Evolutionary conservation across 495 filamentous ascomycete species (phyloP), one percentile per base, ranked within the genome.

Genomic region (Penicilliopsis zonata): DNA sequence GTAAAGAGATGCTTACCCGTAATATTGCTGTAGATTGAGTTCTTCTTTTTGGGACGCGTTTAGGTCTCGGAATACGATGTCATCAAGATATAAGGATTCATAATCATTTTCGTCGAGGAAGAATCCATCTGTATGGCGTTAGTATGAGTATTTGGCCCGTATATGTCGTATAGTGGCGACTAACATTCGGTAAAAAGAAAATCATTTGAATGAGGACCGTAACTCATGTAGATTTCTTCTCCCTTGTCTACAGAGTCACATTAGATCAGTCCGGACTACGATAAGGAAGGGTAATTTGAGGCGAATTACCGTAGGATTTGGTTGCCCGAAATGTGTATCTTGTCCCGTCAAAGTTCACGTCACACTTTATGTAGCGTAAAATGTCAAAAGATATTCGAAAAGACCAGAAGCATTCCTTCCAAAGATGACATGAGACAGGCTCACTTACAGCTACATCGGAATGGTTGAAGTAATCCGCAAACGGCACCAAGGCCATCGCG

Each of bases 401-500:
- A n/a, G n/a, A n/a, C n/a, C n/a, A n/a, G 25, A 5, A 4, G 25
- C 25, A 9, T 5, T 27, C 25, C 14, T n/a, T 13, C 10, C 3
- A n/a, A 16, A 16, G 3, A 5, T 8, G 22, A 25, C 0, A 24
- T 30, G 5, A 13, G 5, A 25, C 12, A 10, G 10, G 30, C 30
- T 6, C 9, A 51, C 52, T 14, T 49, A 65, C 60, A 29, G 55
- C 50, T 20, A 57, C 52, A 42, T 79, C 72, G 1, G 65, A 59
- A 50, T 90, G 86, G 49, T 94, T 94, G 56, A 93, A 85, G 36
- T 86, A 78, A 57, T 94, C 86, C 2, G 84, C 75, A 37, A 92
- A 85, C 1, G 86, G 86, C 53, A 81, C 71, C 40, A 94, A 54
- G 1, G 74, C 80, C 75, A 92, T 82, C 30, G 74, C 70, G 51